These are phyloP conservation scores for Geosmithia putterillii DNA, from an alignment of 2,329 filamentous ascomycete species.

Conservation along the genomic window DNA sequence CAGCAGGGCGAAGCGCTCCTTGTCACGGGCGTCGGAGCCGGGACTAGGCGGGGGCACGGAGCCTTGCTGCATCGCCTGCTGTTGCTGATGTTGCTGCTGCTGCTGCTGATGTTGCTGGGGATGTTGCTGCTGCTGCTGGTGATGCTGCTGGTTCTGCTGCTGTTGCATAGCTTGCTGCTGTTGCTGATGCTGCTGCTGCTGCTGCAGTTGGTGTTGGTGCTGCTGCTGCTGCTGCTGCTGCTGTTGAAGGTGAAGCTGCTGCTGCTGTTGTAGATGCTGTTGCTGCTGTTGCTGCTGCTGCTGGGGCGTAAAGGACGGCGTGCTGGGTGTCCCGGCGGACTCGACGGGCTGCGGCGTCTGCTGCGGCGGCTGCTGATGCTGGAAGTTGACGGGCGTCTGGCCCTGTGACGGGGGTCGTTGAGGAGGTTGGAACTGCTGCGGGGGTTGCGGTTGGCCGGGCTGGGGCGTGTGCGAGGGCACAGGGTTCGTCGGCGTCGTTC, in stretches of 20 bases:
- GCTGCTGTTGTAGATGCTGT: constrained; percentile 10
- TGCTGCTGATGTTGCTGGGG: constrained; percentile 1
- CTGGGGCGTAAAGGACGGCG: neutral
- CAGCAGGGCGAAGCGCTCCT: constrained; percentile 48
- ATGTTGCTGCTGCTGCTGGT: constrained; percentile 4
- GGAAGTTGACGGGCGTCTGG: constrained; percentile 16
- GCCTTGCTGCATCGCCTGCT: constrained; percentile 16
- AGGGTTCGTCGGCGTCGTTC: constrained; percentile 8
- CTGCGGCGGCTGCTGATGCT: neutral
- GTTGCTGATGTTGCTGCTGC: constrained; percentile 2
- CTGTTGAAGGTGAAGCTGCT: constrained; percentile 16
- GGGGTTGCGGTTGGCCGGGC: constrained; percentile 5
- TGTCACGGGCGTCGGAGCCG: constrained; percentile 36
- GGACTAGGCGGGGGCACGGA: constrained; percentile 38
- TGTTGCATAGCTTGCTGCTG: constrained; percentile 5
- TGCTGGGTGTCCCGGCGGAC: neutral
- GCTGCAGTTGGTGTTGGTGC: constrained; percentile 16
- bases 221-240: constrained; percentile 6
- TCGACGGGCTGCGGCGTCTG: constrained; percentile 1
- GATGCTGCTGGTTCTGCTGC: constrained; percentile 13
- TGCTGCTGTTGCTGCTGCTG: constrained; percentile 3
- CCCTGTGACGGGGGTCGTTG: constrained; percentile 22
- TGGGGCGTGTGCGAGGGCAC: constrained; percentile 2
- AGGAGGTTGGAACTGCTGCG: constrained; percentile 12
- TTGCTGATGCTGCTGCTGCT: constrained; percentile 9